Percentiles rank a stretch among this genome's conserved stretches.
phyloP scores from a whole-genome alignment of 306 rosid genomes.

The Medicago ruthenica region DNA sequence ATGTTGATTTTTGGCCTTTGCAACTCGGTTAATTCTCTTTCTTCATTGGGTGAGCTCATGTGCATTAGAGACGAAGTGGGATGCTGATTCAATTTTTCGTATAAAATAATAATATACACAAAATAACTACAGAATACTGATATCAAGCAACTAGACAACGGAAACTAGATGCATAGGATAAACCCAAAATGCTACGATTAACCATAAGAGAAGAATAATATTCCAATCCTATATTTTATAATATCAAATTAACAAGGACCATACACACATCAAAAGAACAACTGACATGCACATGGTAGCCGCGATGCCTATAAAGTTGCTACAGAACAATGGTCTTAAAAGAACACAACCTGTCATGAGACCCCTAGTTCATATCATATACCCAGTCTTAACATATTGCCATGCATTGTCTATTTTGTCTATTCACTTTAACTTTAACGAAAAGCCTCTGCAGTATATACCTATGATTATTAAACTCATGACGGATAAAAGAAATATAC shows the following conservation, averaged over 20 bases:
- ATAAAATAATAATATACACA: slow-evolving; percentile 12
- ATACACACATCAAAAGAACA: background rate
- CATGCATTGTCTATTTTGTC: slow-evolving; percentile 6
- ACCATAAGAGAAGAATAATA: slow-evolving; percentile 6
- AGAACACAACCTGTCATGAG: background rate
- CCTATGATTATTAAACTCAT: slow-evolving; percentile 10
- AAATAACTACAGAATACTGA: slow-evolving; percentile 13
- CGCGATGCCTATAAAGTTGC: slow-evolving; percentile 15
- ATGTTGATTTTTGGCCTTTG: slow-evolving; percentile 10
- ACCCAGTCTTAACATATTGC: slow-evolving; percentile 7
- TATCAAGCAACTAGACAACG: background rate
- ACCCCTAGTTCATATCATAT: slow-evolving; percentile 12
- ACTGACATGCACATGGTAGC: background rate
- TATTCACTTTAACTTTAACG: background rate
- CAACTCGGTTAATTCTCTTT: background rate
- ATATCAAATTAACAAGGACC: background rate
- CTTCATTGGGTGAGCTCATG: background rate
- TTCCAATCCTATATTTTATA: slow-evolving; percentile 18
- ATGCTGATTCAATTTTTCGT: slow-evolving; percentile 10
- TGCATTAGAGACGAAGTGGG: background rate
- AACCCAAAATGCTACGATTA: slow-evolving; percentile 9
- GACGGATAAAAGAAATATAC: slow-evolving; percentile 1
- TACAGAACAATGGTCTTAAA: background rate
- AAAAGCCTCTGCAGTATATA: too few relatives aligned
- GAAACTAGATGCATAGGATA: slow-evolving; percentile 14